phyloP scores from a whole-genome alignment of 495 filamentous ascomycete genomes.

The Staphylotrichum longicolle region DNA sequence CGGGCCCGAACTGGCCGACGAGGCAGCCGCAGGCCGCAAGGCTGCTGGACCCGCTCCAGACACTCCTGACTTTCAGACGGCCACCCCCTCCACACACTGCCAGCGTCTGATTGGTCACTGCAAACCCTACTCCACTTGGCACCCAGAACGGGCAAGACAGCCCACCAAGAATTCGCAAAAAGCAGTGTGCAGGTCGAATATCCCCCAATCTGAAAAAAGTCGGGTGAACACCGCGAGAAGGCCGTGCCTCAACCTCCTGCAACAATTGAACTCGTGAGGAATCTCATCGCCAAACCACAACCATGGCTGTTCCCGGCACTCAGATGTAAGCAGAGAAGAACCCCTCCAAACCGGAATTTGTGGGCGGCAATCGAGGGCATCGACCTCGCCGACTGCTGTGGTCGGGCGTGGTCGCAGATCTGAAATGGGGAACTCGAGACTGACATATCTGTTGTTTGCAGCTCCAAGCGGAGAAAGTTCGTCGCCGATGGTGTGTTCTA shows the following conservation, averaged over 20 bases:
- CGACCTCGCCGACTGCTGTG: not conserved
- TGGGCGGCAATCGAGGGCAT: no score
- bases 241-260: slow-evolving; percentile 31
- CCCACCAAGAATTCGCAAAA: slow-evolving; percentile 42
- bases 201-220: slow-evolving; percentile 33
- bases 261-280: slow-evolving; percentile 29
- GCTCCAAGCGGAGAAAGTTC: slow-evolving; percentile 99
- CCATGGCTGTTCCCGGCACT: slow-evolving; percentile 51
- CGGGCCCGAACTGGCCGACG: slow-evolving; percentile 1
- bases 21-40: slow-evolving; percentile 7
- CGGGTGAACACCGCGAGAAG: slow-evolving; percentile 33
- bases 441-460: slow-evolving; percentile 33
- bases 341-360: no score
- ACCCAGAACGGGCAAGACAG: slow-evolving; percentile 25
- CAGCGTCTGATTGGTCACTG: slow-evolving; percentile 20
- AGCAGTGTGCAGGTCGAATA: slow-evolving; percentile 35
- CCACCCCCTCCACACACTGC: not conserved
- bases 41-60: slow-evolving; percentile 11
- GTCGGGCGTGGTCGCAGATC: not conserved
- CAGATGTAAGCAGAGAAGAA: slow-evolving; percentile 52
- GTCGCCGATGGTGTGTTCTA: slow-evolving; percentile 99
- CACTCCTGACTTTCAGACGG: slow-evolving; percentile 14
- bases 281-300: slow-evolving; percentile 41
- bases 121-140: slow-evolving; percentile 37
- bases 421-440: slow-evolving; percentile 11